A percentile compares a stretch with the other conserved stretches of the same genome.
These are phyloP conservation scores for Arthrinium phaeospermum DNA, from an alignment of 2,329 filamentous ascomycete genomes.

Conservation along the genomic window DNA sequence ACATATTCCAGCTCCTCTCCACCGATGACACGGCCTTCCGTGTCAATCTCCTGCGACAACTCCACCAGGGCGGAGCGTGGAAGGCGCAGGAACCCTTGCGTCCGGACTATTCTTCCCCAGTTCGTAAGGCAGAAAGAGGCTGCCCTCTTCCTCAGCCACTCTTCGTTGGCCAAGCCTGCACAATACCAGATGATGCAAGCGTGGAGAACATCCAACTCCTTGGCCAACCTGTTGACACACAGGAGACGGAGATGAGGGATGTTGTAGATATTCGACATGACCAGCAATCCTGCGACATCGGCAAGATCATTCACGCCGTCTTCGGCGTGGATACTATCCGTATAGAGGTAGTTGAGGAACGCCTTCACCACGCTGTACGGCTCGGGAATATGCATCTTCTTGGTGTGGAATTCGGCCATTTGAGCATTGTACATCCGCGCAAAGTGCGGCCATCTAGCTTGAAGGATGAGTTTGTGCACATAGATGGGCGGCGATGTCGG, in stretches of 20 bases:
- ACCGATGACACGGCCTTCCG: slow-evolving; percentile 87
- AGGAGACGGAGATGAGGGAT: slow-evolving; percentile 91
- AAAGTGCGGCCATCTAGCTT: slow-evolving; percentile 97
- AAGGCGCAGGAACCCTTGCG: slow-evolving; percentile 81
- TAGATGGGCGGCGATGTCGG: slow-evolving; percentile 84
- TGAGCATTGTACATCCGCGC: slow-evolving; percentile 88
- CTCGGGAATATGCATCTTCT: slow-evolving; percentile 97
- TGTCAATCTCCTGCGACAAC: slow-evolving; percentile 90
- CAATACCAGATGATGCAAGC: slow-evolving; percentile 97
- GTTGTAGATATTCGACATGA: slow-evolving; percentile 98
- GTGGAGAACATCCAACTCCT: slow-evolving; percentile 92
- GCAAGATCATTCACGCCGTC: slow-evolving; percentile 78
- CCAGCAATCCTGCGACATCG: slow-evolving; percentile 90
- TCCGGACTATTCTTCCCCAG: slow-evolving; percentile 93
- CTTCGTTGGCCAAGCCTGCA: slow-evolving; percentile 86
- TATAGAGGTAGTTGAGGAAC: slow-evolving; percentile 96
- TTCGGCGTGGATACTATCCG: slow-evolving; percentile 81
- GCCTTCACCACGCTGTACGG: slow-evolving; percentile 93
- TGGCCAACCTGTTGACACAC: slow-evolving; percentile 87
- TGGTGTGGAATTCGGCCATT: slow-evolving; percentile 97
- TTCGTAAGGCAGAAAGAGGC: slow-evolving; percentile 89
- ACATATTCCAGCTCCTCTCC: slow-evolving; percentile 79
- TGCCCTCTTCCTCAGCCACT: slow-evolving; percentile 89
- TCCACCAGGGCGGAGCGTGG: slow-evolving; percentile 83
- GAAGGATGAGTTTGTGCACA: slow-evolving; percentile 92